Percentiles rank a stretch among this genome's conserved stretches.
These are phyloP conservation scores for Suillus subluteus DNA, from an alignment of 768 basidiomycete genomes.

Conservation along the genomic window DNA sequence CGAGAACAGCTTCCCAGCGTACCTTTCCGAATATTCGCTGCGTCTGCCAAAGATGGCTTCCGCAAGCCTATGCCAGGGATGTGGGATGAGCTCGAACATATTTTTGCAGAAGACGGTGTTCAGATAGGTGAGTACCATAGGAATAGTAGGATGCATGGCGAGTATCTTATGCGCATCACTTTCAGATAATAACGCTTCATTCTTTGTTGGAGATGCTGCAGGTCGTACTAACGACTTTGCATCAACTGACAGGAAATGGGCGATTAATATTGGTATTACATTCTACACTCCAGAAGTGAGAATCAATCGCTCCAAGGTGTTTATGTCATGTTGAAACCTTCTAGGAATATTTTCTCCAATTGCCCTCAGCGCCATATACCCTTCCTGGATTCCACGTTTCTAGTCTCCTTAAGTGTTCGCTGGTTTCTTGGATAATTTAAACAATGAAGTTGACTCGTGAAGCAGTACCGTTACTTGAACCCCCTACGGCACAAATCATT, in stretches of 20 bases:
- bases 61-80: conserved; percentile 90
- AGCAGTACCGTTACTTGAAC: conserved; percentile 44
- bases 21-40: conserved; percentile 81
- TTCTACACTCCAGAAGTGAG: conserved; percentile 87
- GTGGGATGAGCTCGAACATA: conserved; percentile 71
- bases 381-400: conserved; percentile 75
- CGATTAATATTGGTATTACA: conserved; percentile 69
- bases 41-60: conserved; percentile 71
- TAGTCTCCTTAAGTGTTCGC: conserved; percentile 38
- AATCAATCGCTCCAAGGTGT: background rate
- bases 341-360: conserved; percentile 81
- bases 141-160: background rate
- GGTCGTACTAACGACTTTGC: conserved; percentile 80
- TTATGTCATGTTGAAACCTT: conserved; percentile 10
- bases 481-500: conserved; percentile 23
- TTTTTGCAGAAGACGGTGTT: conserved; percentile 60
- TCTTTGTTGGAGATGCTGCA: conserved; percentile 91
- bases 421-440: conserved; percentile 7
- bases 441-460: conserved; percentile 2
- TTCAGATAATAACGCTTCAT: conserved; percentile 65
- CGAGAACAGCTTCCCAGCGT: conserved; percentile 61
- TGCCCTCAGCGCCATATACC: conserved; percentile 41
- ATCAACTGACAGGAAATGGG: conserved; percentile 85
- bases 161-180: background rate
- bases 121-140: conserved; percentile 57